Base-by-base conservation (phyloP, 495 filamentous ascomycete species). In the Cudoniella acicularis region DNA sequence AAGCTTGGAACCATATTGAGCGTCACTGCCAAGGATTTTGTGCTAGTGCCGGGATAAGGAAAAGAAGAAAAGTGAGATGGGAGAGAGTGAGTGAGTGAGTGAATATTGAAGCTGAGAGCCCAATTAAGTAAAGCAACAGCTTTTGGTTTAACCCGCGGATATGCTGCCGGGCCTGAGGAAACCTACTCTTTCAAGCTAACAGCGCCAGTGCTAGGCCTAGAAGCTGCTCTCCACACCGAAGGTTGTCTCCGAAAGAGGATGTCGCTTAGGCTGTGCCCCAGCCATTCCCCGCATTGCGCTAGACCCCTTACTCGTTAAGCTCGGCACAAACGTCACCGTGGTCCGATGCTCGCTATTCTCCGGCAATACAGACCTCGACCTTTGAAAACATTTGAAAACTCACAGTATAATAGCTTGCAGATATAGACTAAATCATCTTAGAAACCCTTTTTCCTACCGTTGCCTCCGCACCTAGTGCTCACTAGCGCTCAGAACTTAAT, bases 101-200 rank as follows among this genome's bases (percentile, higher is more conserved):
- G 47, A 22, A 22, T 11, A 22, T 49, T 22, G 47, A 49, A 24
- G 18, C 20, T 3, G n/a, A 20, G 23, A 49, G 47, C 20, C 11
- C 47, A 11, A 49, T 11, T 49, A 24, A 49, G 18, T 27, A 40
- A 55, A 30, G 27, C 1, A 55, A 55, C 11, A 22, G 41, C 16
- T 10, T 55, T 27, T 0, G 17, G 41, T 23, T 16, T 45, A 43
- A 55, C 52, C 52, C 36, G n/a, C 52, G 52, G 52, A 13, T 55
- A 55, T 55, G 16, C 1, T 16, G 10, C 45, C 52, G 52, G 52
- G 20, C 52, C 25, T 30, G 52, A 55, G 52, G 52, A 55, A 45
- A 36, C 30, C 4, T 13, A 36, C 6, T 4, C 4, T 36, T 36
- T 13, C 30, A 36, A 36, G 30, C 30, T 13, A 36, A 36, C 30